A percentile compares a stretch with the other conserved stretches of the same genome.
These are phyloP conservation scores for Trichoderma simmonsii DNA, from an alignment of 2,329 filamentous ascomycete genomes.

Conservation along the genomic window DNA sequence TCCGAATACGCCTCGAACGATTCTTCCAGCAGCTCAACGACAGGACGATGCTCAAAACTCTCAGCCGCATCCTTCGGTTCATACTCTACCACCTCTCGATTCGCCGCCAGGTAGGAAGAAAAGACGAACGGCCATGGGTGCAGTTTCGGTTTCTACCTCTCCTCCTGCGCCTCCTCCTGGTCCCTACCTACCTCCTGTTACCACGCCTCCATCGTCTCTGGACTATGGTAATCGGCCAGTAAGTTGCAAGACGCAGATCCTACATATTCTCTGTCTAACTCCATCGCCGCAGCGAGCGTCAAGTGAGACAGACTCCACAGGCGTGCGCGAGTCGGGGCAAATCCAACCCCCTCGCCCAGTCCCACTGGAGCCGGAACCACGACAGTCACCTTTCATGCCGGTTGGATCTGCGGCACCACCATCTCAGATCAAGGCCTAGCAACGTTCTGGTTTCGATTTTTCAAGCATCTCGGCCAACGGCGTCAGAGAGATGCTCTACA, in stretches of 20 bases:
- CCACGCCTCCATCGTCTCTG: not conserved
- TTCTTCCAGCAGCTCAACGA: slow-evolving; percentile 16
- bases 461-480: not conserved
- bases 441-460: not conserved
- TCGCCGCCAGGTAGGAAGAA: slow-evolving; percentile 8
- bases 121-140: not conserved
- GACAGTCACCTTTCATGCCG: slow-evolving; percentile 3
- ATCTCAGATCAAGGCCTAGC: slow-evolving; percentile 11
- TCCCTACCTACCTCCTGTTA: not conserved
- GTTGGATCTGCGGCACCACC: not conserved
- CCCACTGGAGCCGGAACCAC: slow-evolving; percentile 7
- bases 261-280: not conserved
- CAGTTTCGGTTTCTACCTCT: not conserved
- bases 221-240: slow-evolving; percentile 1
- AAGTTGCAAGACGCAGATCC: not conserved
- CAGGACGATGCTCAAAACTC: not conserved
- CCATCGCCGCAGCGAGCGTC: not conserved
- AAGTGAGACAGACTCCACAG: not conserved
- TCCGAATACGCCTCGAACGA: slow-evolving; percentile 10
- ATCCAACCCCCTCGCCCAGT: slow-evolving; percentile 7
- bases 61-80: not conserved
- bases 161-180: not conserved
- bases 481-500: not conserved
- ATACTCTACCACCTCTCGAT: not conserved
- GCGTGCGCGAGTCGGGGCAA: not conserved